Evolutionary conservation across 2,329 filamentous ascomycete species (phyloP).

Genomic region (Paraphaeosphaeria minitans): DNA sequence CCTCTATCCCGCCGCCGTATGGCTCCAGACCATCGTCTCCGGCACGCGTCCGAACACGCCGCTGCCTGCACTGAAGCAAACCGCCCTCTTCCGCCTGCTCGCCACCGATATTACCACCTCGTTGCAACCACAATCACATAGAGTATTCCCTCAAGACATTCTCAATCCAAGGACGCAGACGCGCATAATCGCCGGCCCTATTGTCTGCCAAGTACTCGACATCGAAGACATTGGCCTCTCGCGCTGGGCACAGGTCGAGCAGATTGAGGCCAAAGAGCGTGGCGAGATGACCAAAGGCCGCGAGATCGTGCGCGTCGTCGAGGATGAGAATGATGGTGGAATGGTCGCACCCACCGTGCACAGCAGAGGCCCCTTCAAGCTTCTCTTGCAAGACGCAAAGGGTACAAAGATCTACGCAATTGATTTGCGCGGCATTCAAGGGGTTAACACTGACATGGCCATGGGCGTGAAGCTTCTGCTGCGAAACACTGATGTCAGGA

Average conservation of each 20-base stretch:
- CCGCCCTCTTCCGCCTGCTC: conserved; percentile 79
- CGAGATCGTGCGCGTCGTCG: conserved; percentile 77
- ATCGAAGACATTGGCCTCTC: conserved; percentile 81
- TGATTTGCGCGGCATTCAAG: conserved; percentile 70
- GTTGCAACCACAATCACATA: conserved; percentile 48
- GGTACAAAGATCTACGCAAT: conserved; percentile 72
- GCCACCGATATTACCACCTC: conserved; percentile 74
- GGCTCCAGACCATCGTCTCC: conserved; percentile 68
- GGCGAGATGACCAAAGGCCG: conserved; percentile 77
- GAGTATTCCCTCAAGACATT: conserved; percentile 64
- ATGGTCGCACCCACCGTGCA: conserved; percentile 29
- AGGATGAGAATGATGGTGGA: conserved; percentile 53
- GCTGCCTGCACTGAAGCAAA: conserved; percentile 74
- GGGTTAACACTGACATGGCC: conserved; percentile 67
- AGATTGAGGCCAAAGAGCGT: conserved; percentile 72
- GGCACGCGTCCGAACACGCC: conserved; percentile 63
- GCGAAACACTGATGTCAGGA: conserved; percentile 67
- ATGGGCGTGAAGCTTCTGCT: conserved; percentile 86
- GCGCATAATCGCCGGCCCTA: conserved; percentile 61
- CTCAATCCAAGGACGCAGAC: conserved; percentile 62
- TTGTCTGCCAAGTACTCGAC: conserved; percentile 82
- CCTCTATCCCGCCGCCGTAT: conserved; percentile 62
- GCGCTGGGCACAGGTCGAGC: conserved; percentile 86
- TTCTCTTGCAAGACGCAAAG: conserved; percentile 78
- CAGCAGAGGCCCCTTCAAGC: conserved; percentile 71